Conservation (phyloP, 345 rosid genomes). For the Melaleuca quinquenervia region DNA sequence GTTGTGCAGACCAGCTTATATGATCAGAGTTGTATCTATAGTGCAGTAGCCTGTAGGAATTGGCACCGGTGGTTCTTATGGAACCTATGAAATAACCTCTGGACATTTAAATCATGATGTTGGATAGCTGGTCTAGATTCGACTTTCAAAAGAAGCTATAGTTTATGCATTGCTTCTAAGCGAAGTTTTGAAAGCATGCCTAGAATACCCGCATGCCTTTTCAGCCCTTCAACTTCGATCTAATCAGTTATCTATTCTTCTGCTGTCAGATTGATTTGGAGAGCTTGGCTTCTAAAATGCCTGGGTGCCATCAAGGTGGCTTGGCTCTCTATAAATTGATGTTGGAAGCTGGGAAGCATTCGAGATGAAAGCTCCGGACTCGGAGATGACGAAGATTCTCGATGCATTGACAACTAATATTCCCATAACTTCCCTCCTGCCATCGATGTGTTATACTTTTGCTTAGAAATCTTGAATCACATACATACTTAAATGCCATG, state of each 20-base stretch:
- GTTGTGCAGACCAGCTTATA: not conserved
- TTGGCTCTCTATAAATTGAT: slow-evolving; percentile 66
- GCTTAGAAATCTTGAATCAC: not conserved
- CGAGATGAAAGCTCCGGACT: slow-evolving; percentile 1
- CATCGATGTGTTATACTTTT: not conserved
- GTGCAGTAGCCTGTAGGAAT: not conserved
- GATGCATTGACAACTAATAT: not conserved
- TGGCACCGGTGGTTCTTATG: not conserved
- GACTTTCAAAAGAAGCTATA: not conserved
- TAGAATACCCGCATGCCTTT: not conserved
- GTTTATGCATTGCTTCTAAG: not conserved
- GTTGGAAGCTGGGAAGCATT: slow-evolving; percentile 31
- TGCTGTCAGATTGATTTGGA: slow-evolving; percentile 50
- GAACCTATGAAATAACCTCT: not conserved
- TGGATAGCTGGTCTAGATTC: not conserved
- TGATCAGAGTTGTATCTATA: not conserved
- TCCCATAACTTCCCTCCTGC: not conserved
- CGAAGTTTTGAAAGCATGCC: not conserved
- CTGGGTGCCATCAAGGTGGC: slow-evolving; percentile 94
- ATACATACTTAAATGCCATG: not conserved
- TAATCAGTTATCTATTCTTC: not conserved
- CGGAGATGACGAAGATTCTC: not conserved
- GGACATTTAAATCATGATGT: not conserved
- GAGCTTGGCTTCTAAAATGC: slow-evolving; percentile 65
- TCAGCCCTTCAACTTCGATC: not conserved